Percentiles rank a stretch among this genome's conserved stretches.
These are phyloP conservation scores for Desmodesmus armatus DNA, from an alignment of 139 green algal species.

Conservation along the genomic window DNA sequence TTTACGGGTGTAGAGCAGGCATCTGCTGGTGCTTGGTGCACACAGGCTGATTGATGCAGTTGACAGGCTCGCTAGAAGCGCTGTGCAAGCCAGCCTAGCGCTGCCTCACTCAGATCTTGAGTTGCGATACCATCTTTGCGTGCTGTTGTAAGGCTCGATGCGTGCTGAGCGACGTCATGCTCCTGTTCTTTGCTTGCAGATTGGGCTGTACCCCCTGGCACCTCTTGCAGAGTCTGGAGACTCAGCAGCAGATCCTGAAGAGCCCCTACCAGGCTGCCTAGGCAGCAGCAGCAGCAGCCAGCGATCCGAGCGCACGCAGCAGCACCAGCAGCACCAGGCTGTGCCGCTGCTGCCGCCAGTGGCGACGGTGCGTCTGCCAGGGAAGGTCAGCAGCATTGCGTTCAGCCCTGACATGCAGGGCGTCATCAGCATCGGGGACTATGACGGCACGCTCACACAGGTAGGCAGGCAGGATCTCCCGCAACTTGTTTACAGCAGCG, in stretches of 20 bases:
- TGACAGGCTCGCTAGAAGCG: too few relatives aligned
- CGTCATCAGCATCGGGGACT: conserved; percentile 81
- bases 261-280: background rate
- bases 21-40: too few relatives aligned
- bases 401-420: conserved; percentile 48
- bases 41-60: too few relatives aligned
- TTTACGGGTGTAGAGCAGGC: too few relatives aligned
- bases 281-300: background rate
- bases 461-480: too few relatives aligned
- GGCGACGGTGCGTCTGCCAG: conserved; percentile 57
- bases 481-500: too few relatives aligned
- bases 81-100: too few relatives aligned
- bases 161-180: too few relatives aligned
- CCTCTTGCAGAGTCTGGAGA: background rate
- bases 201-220: conserved; percentile 47
- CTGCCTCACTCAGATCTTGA: too few relatives aligned
- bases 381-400: conserved; percentile 75
- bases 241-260: background rate
- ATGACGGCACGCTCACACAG: conserved; percentile 78
- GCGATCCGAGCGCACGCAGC: background rate
- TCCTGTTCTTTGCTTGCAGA: background rate
- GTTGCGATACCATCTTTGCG: too few relatives aligned
- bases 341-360: conserved; percentile 73
- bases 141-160: too few relatives aligned
- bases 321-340: conserved; percentile 38